Evolutionary conservation across 2,329 filamentous ascomycete species (phyloP).

Genomic region (Zasmidium citrigriseum): DNA sequence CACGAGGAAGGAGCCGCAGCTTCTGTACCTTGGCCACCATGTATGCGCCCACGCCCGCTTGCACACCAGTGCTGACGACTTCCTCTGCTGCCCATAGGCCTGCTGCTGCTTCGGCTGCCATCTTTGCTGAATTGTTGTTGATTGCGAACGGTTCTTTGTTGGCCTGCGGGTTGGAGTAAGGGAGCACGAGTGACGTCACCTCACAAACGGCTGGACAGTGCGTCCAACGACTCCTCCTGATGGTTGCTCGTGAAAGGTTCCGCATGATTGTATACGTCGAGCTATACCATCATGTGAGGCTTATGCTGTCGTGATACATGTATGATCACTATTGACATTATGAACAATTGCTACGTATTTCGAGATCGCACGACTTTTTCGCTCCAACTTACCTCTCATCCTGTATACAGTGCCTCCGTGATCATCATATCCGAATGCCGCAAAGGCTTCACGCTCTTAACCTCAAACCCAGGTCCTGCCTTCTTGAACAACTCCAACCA

Average conservation of each 20-base stretch:
- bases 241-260: too few relatives aligned
- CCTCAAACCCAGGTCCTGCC: conserved; percentile 1
- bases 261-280: too few relatives aligned
- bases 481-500: conserved; percentile 1
- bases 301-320: too few relatives aligned
- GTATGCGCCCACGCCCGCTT: conserved; percentile 44
- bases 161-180: background rate
- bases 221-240: too few relatives aligned
- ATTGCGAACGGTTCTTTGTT: background rate
- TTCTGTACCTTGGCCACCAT: conserved; percentile 27
- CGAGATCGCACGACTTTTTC: too few relatives aligned
- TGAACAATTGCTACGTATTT: too few relatives aligned
- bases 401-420: conserved; percentile 2
- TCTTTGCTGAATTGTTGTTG: background rate
- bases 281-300: too few relatives aligned
- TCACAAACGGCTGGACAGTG: too few relatives aligned
- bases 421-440: conserved; percentile 4
- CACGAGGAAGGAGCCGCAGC: too few relatives aligned
- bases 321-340: too few relatives aligned
- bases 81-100: conserved; percentile 43
- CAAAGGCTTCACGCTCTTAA: conserved; percentile 3
- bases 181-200: background rate
- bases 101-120: conserved; percentile 40
- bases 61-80: conserved; percentile 40
- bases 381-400: background rate